These are phyloP conservation scores for Craterostigma plantagineum DNA, from an alignment of 257 asterid species.

Conservation along the genomic window DNA sequence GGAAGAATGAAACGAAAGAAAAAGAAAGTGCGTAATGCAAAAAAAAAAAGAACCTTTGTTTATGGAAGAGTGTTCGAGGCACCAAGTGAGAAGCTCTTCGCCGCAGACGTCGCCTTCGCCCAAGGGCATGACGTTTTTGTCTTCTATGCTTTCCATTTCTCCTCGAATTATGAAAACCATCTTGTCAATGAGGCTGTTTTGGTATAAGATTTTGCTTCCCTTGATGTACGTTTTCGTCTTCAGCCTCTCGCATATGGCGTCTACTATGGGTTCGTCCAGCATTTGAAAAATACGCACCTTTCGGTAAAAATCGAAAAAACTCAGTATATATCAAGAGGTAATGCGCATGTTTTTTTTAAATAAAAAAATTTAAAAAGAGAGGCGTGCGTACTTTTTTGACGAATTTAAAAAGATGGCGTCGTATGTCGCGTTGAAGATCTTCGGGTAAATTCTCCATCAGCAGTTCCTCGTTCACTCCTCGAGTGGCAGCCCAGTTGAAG, in stretches of 20 bases:
- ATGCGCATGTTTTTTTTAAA: no score
- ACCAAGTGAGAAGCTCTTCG: conserved; percentile 95
- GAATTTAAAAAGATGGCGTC: conserved; percentile 78
- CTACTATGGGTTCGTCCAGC: conserved; percentile 66
- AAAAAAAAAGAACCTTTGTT: conserved; percentile 49
- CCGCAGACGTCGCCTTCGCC: conserved; percentile 78
- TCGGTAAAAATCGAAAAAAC: not conserved
- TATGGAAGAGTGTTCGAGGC: conserved; percentile 81
- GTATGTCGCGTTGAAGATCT: conserved; percentile 75
- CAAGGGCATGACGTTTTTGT: conserved; percentile 33
- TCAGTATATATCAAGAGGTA: not conserved
- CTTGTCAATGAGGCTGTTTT: conserved; percentile 64
- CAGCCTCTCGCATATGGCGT: conserved; percentile 75
- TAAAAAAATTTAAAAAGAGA: no score
- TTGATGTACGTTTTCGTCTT: conserved; percentile 64
- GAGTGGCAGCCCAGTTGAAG: conserved; percentile 81
- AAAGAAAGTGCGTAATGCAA: not conserved
- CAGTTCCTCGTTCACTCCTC: conserved; percentile 81
- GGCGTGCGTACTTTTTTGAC: conserved; percentile 66
- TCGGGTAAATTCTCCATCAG: conserved; percentile 85
- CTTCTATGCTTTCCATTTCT: conserved; percentile 57
- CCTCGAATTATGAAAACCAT: conserved; percentile 89
- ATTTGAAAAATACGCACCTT: conserved; percentile 73
- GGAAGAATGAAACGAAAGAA: not conserved
- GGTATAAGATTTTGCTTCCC: conserved; percentile 47